Base-by-base conservation (phyloP, 495 filamentous ascomycete genomes). In the Trichocladium antarcticum region DNA sequence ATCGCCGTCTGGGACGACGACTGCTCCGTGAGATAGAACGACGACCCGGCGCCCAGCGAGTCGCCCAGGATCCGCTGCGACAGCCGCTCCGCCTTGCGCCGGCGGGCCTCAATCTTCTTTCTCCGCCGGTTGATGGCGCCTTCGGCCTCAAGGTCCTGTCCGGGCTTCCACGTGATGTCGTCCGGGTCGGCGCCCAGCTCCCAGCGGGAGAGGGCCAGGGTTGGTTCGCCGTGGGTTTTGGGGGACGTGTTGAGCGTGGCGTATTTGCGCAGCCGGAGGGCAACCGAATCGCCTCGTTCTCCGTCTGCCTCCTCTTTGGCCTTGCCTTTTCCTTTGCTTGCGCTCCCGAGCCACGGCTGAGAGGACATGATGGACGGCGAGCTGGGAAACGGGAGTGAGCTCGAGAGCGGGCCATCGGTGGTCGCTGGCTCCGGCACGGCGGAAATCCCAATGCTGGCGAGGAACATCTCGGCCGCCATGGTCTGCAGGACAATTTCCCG, bases 231-330 rank as follows among this genome's bases (percentile, higher is more conserved):
- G n/a, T 45, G 2, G n/a, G n/a, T 28, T 16, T 36, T 11, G 16
- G 28, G 10, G 19, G 43, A 24, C 19, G 51, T 17, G 45, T 34
- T 28, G 40, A 62, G 54, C 11, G 48, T 16, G 6, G 49, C 51
- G 49, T 60, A 63, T 40, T 57, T 51, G 8, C 62, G 55, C 17
- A 60, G 45, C 14, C 52, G 55, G 27, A 59, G 38, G 19, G 31
- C 43, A 6, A 52, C 45, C 7, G 47, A 14, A 45, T 53, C 57
- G 21, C 47, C 51, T 37, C 37, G 14, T 11, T 34, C 28, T 32
- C 24, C 22, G 12, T 35, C 19, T 15, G 19, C 31, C 4, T 27
- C 38, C 16, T 41, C 21, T 16, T 24, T 40, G 14, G 14, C 3
- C 24, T 45, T 45, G 6, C n/a, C 20, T 21, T 46, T 51, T 0